Evolutionary conservation across 345 rosid genomes (phyloP).

Genomic region (Raphanus raphanistrum): DNA sequence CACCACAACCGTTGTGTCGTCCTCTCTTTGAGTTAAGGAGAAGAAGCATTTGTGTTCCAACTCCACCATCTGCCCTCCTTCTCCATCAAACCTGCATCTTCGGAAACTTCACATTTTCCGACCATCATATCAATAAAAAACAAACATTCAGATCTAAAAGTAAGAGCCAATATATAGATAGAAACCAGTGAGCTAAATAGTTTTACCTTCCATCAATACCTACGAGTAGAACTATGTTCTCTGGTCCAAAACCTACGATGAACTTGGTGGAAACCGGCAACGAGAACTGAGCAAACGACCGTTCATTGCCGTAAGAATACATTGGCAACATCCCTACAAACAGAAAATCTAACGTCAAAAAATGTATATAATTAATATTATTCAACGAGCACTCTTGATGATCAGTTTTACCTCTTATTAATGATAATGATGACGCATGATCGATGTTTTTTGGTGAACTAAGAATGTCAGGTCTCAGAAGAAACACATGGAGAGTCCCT

Average conservation of each 20-base stretch:
- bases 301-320: constrained; percentile 71
- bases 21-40: constrained; percentile 7
- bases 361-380: neutral
- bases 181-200: neutral
- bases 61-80: constrained; percentile 88
- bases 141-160: neutral
- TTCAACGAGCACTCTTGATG: neutral
- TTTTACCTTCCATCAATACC: constrained; percentile 82
- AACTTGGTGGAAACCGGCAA: constrained; percentile 64
- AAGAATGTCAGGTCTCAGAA: constrained; percentile 67
- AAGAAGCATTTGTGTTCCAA: constrained; percentile 65
- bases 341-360: neutral
- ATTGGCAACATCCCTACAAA: constrained; percentile 72
- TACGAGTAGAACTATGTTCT: constrained; percentile 57
- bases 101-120: constrained; percentile 61
- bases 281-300: constrained; percentile 89
- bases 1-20: neutral
- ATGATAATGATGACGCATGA: constrained; percentile 64
- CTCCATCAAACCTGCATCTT: constrained; percentile 67
- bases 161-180: neutral
- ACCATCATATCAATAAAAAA: neutral
- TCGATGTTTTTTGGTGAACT: constrained; percentile 53
- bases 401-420: constrained; percentile 61
- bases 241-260: constrained; percentile 78
- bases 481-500: constrained; percentile 80